Evolutionary conservation across 148 eudicot species (phyloP), one percentile per base, ranked within the genome.

Genomic region (Camellia granthamiana): DNA sequence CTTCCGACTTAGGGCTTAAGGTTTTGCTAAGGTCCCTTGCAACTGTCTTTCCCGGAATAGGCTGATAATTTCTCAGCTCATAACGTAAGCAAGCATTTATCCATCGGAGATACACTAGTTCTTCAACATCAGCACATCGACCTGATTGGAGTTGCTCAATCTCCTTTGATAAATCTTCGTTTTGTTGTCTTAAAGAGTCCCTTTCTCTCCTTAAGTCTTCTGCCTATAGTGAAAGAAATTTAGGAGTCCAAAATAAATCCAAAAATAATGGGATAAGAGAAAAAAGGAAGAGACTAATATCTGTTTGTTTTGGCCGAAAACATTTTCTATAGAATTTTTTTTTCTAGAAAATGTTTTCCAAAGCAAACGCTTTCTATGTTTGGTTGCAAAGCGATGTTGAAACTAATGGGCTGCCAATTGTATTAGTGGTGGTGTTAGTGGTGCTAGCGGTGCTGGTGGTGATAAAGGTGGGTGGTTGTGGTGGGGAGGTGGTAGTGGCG

Each of bases 71-170:
- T 77, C 90, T 85, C 56, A 95, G 84, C 81, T 95, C 97, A 21
- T 90, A 84, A 55, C 99, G 89, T 69, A 95, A 82, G 85, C 99
- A 95, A 58, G 97, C 99, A 52, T 95, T 95, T 81, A 93, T 82
- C 98, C 98, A 95, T 6, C 94, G 91, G 38, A 95, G 93, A 77
- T 91, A 91, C 44, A 95, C 97, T 59, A 93, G 88, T 70, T 93
- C 94, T 76, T 95, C 97, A 3, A 84, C 88, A 55, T 95, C 97
- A 58, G 86, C 83, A 79, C 93, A 92, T 47, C 93, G 84, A 69
- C 87, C 90, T 62, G 87, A 86, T 87, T 89, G 87, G 70, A 95
- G 84, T 76, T 81, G 87, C 80, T 95, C 99, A 3, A 90, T 81
- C 78, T 90, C 88, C 44, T 88, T 90, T 0, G 72, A 46, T 64